Conservation (phyloP, 805 yeast species). For the Yarrowia bubula region DNA sequence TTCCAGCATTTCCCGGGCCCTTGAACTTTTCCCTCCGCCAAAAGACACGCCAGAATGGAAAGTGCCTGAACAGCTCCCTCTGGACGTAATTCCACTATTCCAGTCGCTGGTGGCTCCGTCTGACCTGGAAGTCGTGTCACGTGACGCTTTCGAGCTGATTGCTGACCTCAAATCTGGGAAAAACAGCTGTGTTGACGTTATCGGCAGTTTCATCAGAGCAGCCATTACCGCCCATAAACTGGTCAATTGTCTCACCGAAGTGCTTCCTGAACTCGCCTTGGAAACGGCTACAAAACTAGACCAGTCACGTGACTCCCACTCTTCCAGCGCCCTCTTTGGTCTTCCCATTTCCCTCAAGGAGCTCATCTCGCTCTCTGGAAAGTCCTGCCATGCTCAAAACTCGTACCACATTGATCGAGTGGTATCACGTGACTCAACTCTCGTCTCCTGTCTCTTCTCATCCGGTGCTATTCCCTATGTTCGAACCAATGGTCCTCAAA, state of each 20-base stretch:
- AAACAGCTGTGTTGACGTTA: conserved; percentile 45
- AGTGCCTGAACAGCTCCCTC: not conserved
- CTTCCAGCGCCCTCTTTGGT: conserved; percentile 60
- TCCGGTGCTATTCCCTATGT: conserved; percentile 55
- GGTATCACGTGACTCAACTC: conserved; percentile 37
- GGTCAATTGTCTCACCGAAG: conserved; percentile 41
- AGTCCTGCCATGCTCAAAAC: conserved; percentile 49
- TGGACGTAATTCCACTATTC: conserved; percentile 13
- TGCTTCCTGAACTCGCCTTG: conserved; percentile 58
- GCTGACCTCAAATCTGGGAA: not conserved
- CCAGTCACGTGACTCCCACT: conserved; percentile 46
- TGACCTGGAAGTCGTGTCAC: not conserved
- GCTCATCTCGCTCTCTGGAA: conserved; percentile 48
- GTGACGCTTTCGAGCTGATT: not conserved
- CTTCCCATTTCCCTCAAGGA: conserved; percentile 63
- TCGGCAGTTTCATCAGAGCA: conserved; percentile 56
- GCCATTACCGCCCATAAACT: conserved; percentile 59
- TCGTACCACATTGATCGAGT: conserved; percentile 40
- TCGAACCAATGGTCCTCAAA: conserved; percentile 55
- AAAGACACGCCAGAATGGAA: not conserved
- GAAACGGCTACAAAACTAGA: conserved; percentile 56
- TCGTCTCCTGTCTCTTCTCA: conserved; percentile 45
- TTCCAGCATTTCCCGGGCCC: not conserved
- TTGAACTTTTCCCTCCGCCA: not conserved
- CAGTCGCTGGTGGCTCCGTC: not conserved